These are phyloP conservation scores for Kockovaella imperatae DNA, from an alignment of 768 basidiomycete species.

Conservation along the genomic window DNA sequence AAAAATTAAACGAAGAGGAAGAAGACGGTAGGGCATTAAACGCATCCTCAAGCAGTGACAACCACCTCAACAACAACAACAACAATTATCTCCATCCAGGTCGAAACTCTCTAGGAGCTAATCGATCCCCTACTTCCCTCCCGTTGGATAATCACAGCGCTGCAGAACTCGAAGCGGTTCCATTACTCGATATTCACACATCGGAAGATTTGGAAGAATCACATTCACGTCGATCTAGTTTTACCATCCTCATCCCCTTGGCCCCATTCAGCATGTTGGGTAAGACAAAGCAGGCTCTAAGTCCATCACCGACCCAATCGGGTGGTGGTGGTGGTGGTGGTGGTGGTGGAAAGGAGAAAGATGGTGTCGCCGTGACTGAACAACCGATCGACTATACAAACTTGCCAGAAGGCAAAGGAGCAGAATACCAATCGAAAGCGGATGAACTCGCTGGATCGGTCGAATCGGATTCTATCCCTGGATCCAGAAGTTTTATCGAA, in stretches of 20 bases:
- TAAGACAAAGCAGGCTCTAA: neutral
- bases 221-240: too few species aligned
- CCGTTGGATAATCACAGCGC: too few species aligned
- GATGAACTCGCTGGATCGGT: conserved; percentile 9
- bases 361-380: neutral
- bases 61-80: too few species aligned
- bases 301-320: too few species aligned
- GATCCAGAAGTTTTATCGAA: conserved; percentile 12
- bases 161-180: too few species aligned
- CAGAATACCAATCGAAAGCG: neutral
- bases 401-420: neutral
- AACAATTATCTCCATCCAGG: too few species aligned
- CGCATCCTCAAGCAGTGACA: neutral
- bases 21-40: neutral
- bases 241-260: too few species aligned
- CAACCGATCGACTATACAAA: neutral
- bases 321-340: neutral
- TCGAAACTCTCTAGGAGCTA: too few species aligned
- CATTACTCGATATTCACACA: too few species aligned
- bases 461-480: conserved; percentile 7
- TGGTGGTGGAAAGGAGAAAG: neutral
- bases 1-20: neutral
- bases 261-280: neutral
- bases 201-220: too few species aligned
- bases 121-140: too few species aligned